Percentiles rank a stretch among this genome's conserved stretches.
These are phyloP conservation scores for Alternaria arbusti DNA, from an alignment of 2,329 filamentous ascomycete genomes.

Conservation along the genomic window DNA sequence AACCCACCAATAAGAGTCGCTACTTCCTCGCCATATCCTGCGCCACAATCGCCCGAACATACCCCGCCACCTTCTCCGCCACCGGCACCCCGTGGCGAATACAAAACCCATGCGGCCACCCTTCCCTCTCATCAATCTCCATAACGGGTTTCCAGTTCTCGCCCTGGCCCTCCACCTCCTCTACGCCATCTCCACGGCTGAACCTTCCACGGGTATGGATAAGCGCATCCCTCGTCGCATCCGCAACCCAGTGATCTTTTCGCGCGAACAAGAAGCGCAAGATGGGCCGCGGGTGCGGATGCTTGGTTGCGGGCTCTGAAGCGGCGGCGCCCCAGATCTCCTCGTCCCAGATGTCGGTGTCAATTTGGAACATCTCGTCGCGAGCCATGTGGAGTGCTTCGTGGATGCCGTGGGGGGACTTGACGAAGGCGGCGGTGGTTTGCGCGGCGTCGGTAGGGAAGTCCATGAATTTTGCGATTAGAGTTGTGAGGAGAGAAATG, in stretches of 20 bases:
- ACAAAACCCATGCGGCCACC: slow-evolving; percentile 66
- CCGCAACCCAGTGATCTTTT: slow-evolving; percentile 67
- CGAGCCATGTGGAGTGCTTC: slow-evolving; percentile 66
- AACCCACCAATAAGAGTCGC: background rate
- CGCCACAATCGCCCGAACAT: slow-evolving; percentile 53
- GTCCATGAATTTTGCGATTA: slow-evolving; percentile 54
- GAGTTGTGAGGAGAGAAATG: slow-evolving; percentile 42
- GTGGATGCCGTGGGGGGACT: slow-evolving; percentile 56
- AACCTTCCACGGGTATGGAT: slow-evolving; percentile 43
- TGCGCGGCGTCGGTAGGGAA: slow-evolving; percentile 53
- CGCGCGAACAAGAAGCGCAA: slow-evolving; percentile 66
- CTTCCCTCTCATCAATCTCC: slow-evolving; percentile 61
- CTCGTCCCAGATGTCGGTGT: slow-evolving; percentile 62
- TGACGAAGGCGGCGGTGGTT: slow-evolving; percentile 59
- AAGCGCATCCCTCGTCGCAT: slow-evolving; percentile 62
- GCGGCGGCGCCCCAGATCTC: slow-evolving; percentile 64
- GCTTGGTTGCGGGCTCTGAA: slow-evolving; percentile 17
- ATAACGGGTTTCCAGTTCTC: slow-evolving; percentile 57
- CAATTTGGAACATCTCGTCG: slow-evolving; percentile 65
- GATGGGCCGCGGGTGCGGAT: slow-evolving; percentile 49
- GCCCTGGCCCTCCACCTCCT: slow-evolving; percentile 29
- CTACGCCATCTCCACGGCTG: slow-evolving; percentile 15
- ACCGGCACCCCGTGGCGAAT: slow-evolving; percentile 57
- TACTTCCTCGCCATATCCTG: slow-evolving; percentile 22
- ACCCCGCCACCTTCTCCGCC: slow-evolving; percentile 58